phyloP scores from a whole-genome alignment of 2,329 filamentous ascomycete genomes.

The Drechslerella coelobrocha region DNA sequence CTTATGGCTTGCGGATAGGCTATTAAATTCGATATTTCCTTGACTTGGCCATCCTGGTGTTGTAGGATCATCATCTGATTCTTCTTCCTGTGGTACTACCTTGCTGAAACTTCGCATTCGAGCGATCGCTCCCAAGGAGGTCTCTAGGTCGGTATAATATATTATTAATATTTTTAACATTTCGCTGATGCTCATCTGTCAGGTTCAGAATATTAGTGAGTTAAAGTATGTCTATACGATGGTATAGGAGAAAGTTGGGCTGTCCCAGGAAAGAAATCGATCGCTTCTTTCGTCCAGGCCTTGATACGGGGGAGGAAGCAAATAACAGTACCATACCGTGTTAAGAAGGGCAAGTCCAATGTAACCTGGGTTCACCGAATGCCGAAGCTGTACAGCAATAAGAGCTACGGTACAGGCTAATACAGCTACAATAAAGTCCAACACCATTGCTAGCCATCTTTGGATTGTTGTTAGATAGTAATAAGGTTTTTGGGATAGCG shows the following conservation, averaged over 20 bases:
- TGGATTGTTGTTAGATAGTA: constrained; percentile 58
- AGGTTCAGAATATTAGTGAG: constrained; percentile 6
- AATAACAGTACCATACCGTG: no score
- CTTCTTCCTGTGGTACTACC: constrained; percentile 24
- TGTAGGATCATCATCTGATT: constrained; percentile 6
- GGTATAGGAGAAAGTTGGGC: no score
- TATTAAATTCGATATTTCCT: constrained; percentile 23
- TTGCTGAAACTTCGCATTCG: constrained; percentile 52
- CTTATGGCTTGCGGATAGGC: constrained; percentile 45
- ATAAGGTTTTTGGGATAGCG: constrained; percentile 56
- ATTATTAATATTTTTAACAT: constrained; percentile 55
- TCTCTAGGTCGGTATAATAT: constrained; percentile 56
- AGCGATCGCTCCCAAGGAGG: constrained; percentile 57
- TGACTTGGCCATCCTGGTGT: constrained; percentile 29
- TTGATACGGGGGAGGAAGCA: no score
- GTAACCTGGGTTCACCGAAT: constrained; percentile 55
- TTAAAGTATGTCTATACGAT: no score
- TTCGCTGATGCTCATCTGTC: constrained; percentile 52
- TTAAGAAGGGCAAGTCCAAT: constrained; percentile 57
- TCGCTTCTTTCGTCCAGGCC: no score
- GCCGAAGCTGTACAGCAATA: constrained; percentile 57
- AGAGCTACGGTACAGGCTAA: constrained; percentile 58
- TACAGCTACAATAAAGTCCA: constrained; percentile 58
- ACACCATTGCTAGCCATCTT: constrained; percentile 58
- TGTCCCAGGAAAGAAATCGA: no score